Base-by-base conservation (phyloP, 805 yeast genomes). In the Danielozyma ontarioensis region DNA sequence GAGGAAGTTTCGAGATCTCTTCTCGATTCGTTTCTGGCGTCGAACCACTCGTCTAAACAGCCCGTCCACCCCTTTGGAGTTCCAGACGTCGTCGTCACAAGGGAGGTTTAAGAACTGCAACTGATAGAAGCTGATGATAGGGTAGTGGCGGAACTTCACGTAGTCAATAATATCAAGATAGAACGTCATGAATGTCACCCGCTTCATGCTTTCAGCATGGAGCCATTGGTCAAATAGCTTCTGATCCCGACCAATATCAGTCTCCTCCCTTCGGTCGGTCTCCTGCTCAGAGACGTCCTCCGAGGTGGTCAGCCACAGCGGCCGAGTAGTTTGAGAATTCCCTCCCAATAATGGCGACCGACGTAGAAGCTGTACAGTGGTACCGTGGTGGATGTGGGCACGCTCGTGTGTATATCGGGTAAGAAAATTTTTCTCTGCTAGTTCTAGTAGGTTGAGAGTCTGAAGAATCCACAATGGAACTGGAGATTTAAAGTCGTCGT, bases 301-400 rank as follows among this genome's bases (percentile, higher is more conserved):
- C 8, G 35, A 31, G 13, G 31, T 26, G 21, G 54, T 59, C n/a
- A n/a, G n/a, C n/a, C n/a, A n/a, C n/a, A n/a, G n/a, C n/a, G n/a
- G n/a, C n/a, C n/a, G n/a, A 1, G 53, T 55, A 40, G 52, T 72
- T 14, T 57, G 65, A 0, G 87, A 84, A 36, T 81, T 76, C 0
- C 88, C 88, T 11, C 88, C 88, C 22, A 86, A 56, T 1, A 83
- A 73, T 1, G 94, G 86, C 0, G 86, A 76, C 45, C 95, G 66
- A 44, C 94, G 62, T 31, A 86, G 59, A 27, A 86, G 59, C 55
- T 86, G 95, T 26, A 85, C 78, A 0, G 89, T 78, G 0, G 95
- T 82, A 4, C 93, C 95, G 54, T 86, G 96, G 51, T 87, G 95
- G 14, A 87, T 62, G 55, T 82, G 90, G 0, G 86, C 83, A 30